Percentiles rank a stretch among this genome's conserved stretches.
Conservation (phyloP, 257 asterid genomes). For the Scutellaria baicalensis region DNA sequence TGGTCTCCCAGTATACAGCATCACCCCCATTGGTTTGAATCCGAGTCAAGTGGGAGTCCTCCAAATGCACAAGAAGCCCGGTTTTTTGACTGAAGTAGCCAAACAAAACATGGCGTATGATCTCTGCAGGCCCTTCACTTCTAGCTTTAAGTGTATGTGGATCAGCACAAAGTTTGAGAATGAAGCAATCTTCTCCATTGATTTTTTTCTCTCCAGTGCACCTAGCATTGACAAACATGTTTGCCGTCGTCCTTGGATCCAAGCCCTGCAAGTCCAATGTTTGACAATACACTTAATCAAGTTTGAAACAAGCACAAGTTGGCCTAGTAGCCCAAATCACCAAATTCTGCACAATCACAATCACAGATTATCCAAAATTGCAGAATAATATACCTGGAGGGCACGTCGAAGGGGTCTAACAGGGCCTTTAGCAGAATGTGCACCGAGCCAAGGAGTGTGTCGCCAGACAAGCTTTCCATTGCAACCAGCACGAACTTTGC, state of each 20-base stretch:
- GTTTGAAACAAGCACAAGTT: too few species aligned
- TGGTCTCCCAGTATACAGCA: slow-evolving; percentile 52
- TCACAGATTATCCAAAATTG: not conserved
- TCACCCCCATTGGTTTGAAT: slow-evolving; percentile 40
- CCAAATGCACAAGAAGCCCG: slow-evolving; percentile 47
- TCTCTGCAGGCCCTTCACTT: slow-evolving; percentile 56
- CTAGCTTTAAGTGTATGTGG: slow-evolving; percentile 43
- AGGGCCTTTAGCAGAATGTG: slow-evolving; percentile 57
- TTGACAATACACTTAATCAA: not conserved
- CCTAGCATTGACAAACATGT: slow-evolving; percentile 44
- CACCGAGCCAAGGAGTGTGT: slow-evolving; percentile 58
- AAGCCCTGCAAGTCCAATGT: slow-evolving; percentile 27
- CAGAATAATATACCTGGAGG: slow-evolving; percentile 32
- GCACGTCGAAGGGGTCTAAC: slow-evolving; percentile 55
- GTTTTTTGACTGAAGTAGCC: slow-evolving; percentile 59
- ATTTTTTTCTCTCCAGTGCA: slow-evolving; percentile 53
- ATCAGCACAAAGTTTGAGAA: slow-evolving; percentile 45
- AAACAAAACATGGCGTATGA: slow-evolving; percentile 41
- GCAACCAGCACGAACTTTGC: slow-evolving; percentile 57
- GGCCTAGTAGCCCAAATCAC: too few species aligned
- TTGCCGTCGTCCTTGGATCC: slow-evolving; percentile 52
- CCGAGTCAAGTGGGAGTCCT: slow-evolving; percentile 50
- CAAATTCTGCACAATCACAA: too few species aligned
- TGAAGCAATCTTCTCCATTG: slow-evolving; percentile 48
- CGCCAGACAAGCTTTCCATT: slow-evolving; percentile 56